A percentile compares a stretch with the other conserved stretches of the same genome.
Conservation (phyloP, 305 asterid species). For the Salvia sclarea region DNA sequence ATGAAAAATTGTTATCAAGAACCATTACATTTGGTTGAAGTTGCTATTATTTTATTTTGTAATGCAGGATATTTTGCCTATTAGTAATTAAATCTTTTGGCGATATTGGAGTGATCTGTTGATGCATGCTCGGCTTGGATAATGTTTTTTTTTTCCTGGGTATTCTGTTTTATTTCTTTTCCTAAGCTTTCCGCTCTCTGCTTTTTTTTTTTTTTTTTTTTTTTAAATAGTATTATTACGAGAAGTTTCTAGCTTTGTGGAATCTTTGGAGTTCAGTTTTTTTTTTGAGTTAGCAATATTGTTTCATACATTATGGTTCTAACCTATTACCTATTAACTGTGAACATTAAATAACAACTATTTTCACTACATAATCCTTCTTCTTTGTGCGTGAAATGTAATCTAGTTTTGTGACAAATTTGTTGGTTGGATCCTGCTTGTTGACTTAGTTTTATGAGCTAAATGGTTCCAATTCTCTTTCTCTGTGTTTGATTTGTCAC, state of each 20-base stretch:
- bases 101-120: slow-evolving; percentile 9
- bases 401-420: not conserved
- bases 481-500: slow-evolving; percentile 1
- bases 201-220: not conserved
- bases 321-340: not conserved
- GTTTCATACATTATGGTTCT: not conserved
- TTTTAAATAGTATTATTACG: not conserved
- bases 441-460: not conserved
- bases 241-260: not conserved
- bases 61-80: not conserved
- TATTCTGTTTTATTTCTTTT: not conserved
- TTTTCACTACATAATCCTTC: not conserved
- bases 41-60: slow-evolving; percentile 3
- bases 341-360: not conserved
- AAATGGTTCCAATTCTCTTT: not conserved
- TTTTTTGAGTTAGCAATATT: not conserved
- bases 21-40: slow-evolving; percentile 15
- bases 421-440: slow-evolving; percentile 2
- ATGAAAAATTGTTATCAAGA: slow-evolving; percentile 7
- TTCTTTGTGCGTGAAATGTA: not conserved
- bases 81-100: not conserved
- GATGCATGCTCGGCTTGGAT: slow-evolving; percentile 19
- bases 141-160: not conserved
- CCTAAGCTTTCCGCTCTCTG: not conserved
- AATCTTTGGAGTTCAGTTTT: not conserved